Evolutionary conservation across 2,329 filamentous ascomycete genomes (phyloP).

Genomic region (Thelonectria rubi): DNA sequence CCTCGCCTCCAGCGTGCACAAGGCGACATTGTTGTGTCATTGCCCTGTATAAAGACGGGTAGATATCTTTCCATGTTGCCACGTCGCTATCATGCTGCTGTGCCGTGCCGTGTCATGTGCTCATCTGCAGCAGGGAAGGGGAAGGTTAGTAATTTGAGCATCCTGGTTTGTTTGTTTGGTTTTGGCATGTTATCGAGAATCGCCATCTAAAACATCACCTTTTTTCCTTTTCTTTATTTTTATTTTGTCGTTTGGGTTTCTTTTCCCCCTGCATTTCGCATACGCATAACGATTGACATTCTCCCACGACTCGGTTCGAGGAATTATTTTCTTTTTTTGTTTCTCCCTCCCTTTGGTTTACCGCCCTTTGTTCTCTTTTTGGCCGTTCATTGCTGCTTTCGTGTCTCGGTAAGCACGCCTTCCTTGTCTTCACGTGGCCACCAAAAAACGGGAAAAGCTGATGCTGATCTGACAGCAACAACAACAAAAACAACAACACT

Average conservation of each 20-base stretch:
- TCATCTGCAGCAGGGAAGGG: neutral
- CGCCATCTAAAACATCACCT: neutral
- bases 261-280: neutral
- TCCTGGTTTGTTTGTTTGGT: slow-evolving; percentile 1
- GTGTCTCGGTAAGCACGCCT: too few species aligned
- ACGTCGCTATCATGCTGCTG: neutral
- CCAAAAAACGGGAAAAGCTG: neutral
- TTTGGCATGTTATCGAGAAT: neutral
- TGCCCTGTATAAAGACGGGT: neutral
- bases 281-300: neutral
- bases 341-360: neutral
- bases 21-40: neutral
- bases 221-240: neutral
- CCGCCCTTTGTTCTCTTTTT: too few species aligned
- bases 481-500: too few species aligned
- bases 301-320: neutral
- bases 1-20: neutral
- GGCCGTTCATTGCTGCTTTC: too few species aligned
- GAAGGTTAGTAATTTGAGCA: slow-evolving; percentile 1
- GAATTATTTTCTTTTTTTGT: neutral
- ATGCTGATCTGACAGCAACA: neutral
- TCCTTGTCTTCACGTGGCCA: neutral
- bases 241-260: neutral
- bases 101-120: slow-evolving; percentile 3
- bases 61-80: neutral